A percentile compares a stretch with the other conserved stretches of the same genome.
Conservation (phyloP, 2,329 filamentous ascomycete genomes). For the Phyllosticta ampelicida region DNA sequence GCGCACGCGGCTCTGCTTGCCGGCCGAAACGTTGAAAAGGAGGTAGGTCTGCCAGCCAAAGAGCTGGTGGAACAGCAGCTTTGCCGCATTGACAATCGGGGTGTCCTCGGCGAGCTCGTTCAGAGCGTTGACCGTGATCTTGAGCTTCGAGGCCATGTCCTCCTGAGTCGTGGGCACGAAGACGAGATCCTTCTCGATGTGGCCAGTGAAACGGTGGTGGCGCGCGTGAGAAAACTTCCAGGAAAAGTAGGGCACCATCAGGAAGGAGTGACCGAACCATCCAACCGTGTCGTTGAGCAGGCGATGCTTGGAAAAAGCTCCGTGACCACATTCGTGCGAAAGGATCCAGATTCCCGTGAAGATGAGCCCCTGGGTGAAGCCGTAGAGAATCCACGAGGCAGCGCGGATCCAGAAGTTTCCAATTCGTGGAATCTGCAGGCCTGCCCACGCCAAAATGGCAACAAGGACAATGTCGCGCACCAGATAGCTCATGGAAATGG, state of each 20-base stretch:
- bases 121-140: conserved; percentile 22
- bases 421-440: conserved; percentile 44
- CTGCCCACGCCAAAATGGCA: conserved; percentile 38
- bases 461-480: conserved; percentile 45
- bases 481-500: conserved; percentile 35
- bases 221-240: conserved; percentile 62
- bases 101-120: conserved; percentile 44
- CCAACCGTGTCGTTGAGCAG: conserved; percentile 51
- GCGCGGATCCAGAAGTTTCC: conserved; percentile 34
- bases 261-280: conserved; percentile 53
- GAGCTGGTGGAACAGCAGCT: conserved; percentile 51
- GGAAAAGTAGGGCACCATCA: conserved; percentile 60
- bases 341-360: conserved; percentile 62
- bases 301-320: conserved; percentile 50
- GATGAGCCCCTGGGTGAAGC: conserved; percentile 53
- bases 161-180: conserved; percentile 22
- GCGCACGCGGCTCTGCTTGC: conserved; percentile 8
- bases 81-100: conserved; percentile 44
- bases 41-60: conserved; percentile 56
- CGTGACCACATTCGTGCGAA: conserved; percentile 61
- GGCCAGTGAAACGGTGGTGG: conserved; percentile 58
- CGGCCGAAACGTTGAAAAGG: conserved; percentile 39
- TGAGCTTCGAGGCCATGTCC: conserved; percentile 8
- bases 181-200: conserved; percentile 53
- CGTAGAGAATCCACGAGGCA: conserved; percentile 47